Percentiles rank a stretch among this genome's conserved stretches.
These are phyloP conservation scores for Chaetomium fimeti DNA, from an alignment of 495 filamentous ascomycete genomes.

Conservation along the genomic window DNA sequence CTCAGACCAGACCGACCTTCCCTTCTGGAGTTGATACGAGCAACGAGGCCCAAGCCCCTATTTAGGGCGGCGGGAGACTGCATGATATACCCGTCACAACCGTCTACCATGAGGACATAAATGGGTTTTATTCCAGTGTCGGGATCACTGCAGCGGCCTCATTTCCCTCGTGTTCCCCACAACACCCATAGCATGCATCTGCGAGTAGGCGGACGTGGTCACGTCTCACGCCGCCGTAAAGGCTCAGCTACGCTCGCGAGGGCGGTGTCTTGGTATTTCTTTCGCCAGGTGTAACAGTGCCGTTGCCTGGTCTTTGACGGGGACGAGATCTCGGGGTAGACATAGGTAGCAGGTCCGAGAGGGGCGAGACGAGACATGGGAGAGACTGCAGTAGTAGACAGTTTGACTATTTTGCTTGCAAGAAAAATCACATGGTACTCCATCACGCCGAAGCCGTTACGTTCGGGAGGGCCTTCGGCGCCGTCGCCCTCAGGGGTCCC, in stretches of 20 bases:
- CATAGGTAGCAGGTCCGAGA: neutral
- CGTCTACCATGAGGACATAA: neutral
- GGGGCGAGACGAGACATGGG: slow-evolving; percentile 7
- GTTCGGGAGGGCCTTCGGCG: slow-evolving; percentile 23
- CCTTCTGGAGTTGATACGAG: neutral
- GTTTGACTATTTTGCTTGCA: slow-evolving; percentile 12
- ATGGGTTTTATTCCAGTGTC: slow-evolving; percentile 16
- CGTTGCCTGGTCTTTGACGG: neutral
- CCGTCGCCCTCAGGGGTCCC: slow-evolving; percentile 37
- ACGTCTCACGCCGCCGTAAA: neutral
- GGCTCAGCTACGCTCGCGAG: neutral
- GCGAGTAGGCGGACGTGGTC: neutral
- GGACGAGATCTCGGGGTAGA: neutral
- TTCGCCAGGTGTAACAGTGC: slow-evolving; percentile 5
- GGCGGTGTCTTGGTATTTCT: neutral
- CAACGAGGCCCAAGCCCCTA: neutral
- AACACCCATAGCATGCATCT: neutral
- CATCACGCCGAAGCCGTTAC: slow-evolving; percentile 21
- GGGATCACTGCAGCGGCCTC: slow-evolving; percentile 21
- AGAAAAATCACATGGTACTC: slow-evolving; percentile 15
- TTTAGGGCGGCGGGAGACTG: slow-evolving; percentile 13
- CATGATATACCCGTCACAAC: slow-evolving; percentile 21
- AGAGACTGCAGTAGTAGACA: neutral
- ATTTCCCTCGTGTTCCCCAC: slow-evolving; percentile 23
- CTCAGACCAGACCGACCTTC: neutral